A percentile compares a stretch with the other conserved stretches of the same genome.
These are phyloP conservation scores for Talaromyces piceae DNA, from an alignment of 2,329 filamentous ascomycete species.

Conservation along the genomic window DNA sequence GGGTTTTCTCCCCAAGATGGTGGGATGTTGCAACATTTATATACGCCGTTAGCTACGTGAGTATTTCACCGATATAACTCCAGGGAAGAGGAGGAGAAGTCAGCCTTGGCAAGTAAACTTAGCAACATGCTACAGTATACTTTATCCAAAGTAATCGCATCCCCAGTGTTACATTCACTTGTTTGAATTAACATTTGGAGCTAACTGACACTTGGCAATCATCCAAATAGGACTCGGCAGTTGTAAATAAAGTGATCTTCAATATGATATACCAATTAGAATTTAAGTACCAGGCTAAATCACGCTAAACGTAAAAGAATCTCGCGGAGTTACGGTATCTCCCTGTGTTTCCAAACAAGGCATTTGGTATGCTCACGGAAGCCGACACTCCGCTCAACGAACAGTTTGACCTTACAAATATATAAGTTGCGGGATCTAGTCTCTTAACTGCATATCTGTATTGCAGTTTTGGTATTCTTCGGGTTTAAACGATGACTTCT, in stretches of 20 bases:
- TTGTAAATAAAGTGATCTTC: neutral
- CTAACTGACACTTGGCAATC: neutral
- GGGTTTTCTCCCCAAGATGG: neutral
- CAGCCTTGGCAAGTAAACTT: no score
- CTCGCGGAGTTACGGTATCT: neutral
- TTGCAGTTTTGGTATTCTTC: no score
- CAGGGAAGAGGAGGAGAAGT: no score
- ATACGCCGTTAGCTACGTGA: neutral
- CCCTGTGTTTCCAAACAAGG: neutral
- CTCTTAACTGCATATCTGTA: no score
- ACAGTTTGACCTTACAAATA: no score
- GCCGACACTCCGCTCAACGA: neutral
- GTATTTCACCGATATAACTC: neutral
- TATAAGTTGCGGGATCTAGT: no score
- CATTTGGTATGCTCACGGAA: neutral
- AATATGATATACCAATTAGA: neutral
- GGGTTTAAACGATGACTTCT: no score
- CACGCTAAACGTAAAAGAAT: neutral
- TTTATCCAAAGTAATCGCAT: neutral
- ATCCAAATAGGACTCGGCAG: neutral
- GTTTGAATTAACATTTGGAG: neutral
- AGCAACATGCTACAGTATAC: no score
- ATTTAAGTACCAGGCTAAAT: neutral
- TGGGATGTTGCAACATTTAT: neutral
- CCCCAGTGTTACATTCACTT: neutral